Evolutionary conservation across 371 early-diverging fungal genomes (phyloP), one percentile per base, ranked within the genome.

Genomic region (Globomyces sp.): DNA sequence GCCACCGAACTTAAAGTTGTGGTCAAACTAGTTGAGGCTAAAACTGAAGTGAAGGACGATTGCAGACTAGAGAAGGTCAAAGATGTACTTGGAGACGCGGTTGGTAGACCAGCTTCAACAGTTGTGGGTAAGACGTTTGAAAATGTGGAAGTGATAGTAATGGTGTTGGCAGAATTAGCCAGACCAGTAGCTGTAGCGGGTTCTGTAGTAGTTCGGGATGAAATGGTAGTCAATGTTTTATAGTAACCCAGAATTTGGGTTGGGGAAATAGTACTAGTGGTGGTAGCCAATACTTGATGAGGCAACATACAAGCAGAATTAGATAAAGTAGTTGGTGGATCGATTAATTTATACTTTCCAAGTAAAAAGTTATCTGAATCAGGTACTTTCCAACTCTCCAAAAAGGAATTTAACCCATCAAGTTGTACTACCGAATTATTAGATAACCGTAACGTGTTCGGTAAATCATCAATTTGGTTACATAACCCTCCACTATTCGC

Each of bases 401-500:
- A 13, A 52, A 63, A 63, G 8, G n/a, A 11, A 37, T 63, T 49
- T 10, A 41, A 37, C 5, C 49, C 42, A 3, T 24, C 8, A 6
- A 43, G 34, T 11, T 39, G 13, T 13, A 48, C 63, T 9, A 63
- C 24, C n/a, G n/a, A 11, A 36, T 40, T 40, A 50, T 43, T 49
- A 3, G 24, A 3, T 47, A 47, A 48, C 8, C 41, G 24, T 13
- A 50, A 43, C 8, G 39, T 45, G 0, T 52, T 39, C 3, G 10
- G 42, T 3, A 37, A 37, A 5, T 37, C 42, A 10, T 10, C n/a
- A 5, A 37, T 42, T n/a, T 45, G 42, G 50, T 63, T 63, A 50
- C 63, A 63, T 24, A 50, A 39, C 39, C 63, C 63, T 37, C 63
- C 63, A 49, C 36, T 48, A 36, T 43, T 42, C 49, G 46, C 63